Evolutionary conservation across 1,284 basidiomycete genomes (phyloP).

Genomic region (Quambalaria eucalypti): DNA sequence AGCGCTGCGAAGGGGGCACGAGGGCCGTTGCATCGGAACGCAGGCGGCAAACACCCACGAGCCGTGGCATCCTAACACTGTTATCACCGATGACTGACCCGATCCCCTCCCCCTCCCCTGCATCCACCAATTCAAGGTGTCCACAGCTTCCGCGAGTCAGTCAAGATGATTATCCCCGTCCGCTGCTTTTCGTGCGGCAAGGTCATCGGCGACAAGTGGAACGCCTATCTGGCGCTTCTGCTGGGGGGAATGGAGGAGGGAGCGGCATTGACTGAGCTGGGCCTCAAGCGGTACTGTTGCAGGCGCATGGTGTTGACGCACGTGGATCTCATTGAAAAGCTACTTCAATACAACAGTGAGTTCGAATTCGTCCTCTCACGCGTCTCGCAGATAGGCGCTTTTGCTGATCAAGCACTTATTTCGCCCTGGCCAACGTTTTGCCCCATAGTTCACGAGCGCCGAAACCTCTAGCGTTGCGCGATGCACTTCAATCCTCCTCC

Average conservation of each 20-base stretch:
- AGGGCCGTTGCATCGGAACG: neutral
- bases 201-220: conserved; percentile 46
- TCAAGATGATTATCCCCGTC: conserved; percentile 38
- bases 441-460: no score
- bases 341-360: conserved; percentile 85
- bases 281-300: conserved; percentile 90
- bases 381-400: no score
- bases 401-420: no score
- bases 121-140: no score
- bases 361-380: no score
- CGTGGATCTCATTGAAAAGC: conserved; percentile 91
- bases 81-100: neutral
- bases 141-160: neutral
- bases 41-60: neutral
- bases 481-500: no score
- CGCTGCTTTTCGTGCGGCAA: conserved; percentile 47
- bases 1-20: neutral
- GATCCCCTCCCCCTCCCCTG: neutral
- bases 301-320: conserved; percentile 95
- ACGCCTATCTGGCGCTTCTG: conserved; percentile 42
- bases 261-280: conserved; percentile 81
- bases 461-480: no score
- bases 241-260: conserved; percentile 52
- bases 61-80: neutral
- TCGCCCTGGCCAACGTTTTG: no score